These are phyloP conservation scores for Metschnikowia dekortorum DNA, from an alignment of 805 yeast genomes.

Conservation along the genomic window DNA sequence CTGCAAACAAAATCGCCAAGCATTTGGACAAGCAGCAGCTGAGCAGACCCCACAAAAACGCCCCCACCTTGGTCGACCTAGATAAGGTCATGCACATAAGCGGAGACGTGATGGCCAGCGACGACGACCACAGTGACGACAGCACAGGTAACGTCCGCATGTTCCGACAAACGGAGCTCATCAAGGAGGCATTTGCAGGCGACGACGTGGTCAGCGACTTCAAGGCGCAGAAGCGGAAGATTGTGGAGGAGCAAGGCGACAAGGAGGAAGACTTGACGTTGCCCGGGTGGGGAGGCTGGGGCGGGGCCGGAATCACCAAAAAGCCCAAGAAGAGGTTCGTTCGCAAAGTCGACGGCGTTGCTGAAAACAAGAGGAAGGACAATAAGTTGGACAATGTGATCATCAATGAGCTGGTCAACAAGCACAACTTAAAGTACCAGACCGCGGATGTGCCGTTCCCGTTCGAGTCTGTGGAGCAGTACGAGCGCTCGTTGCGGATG, in stretches of 20 bases:
- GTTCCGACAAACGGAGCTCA: constrained; percentile 77
- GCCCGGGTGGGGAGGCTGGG: constrained; percentile 99
- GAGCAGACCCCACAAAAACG: constrained; percentile 25
- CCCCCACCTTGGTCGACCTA: constrained; percentile 43
- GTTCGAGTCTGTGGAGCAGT: constrained; percentile 87
- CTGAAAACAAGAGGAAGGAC: constrained; percentile 71
- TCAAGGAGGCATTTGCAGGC: constrained; percentile 93
- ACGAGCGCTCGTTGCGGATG: constrained; percentile 88
- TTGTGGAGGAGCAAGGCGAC: constrained; percentile 75
- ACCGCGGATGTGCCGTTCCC: constrained; percentile 93
- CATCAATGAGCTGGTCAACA: constrained; percentile 81
- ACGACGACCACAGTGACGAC: constrained; percentile 21
- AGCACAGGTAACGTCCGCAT: constrained; percentile 41
- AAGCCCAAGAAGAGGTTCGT: constrained; percentile 56
- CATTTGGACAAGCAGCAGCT: constrained; percentile 30
- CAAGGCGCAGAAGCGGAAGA: constrained; percentile 66
- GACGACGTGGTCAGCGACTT: constrained; percentile 88
- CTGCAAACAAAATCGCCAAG: constrained; percentile 38
- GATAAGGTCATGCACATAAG: constrained; percentile 51
- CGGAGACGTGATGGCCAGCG: constrained; percentile 35
- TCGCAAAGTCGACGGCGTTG: constrained; percentile 72
- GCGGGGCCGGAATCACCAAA: constrained; percentile 50
- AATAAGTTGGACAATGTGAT: constrained; percentile 74
- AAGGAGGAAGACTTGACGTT: constrained; percentile 77
- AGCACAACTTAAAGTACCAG: constrained; percentile 80